Evolutionary conservation across 768 basidiomycete genomes (phyloP).

Genomic region (Collybia sp.): DNA sequence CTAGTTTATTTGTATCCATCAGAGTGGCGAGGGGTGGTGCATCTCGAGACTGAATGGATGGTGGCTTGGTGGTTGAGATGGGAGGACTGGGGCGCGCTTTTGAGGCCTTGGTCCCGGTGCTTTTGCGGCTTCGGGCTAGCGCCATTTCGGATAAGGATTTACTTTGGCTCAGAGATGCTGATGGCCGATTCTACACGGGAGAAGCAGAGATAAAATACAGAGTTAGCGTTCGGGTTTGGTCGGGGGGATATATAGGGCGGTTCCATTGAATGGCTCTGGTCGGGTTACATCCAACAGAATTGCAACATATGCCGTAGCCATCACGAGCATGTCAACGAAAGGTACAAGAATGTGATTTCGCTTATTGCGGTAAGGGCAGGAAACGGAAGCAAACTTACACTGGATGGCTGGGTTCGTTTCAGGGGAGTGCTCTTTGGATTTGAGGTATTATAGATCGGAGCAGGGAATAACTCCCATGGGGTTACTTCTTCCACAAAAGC

Average conservation of each 20-base stretch:
- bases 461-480: conserved; percentile 26
- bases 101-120: conserved; percentile 22
- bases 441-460: conserved; percentile 9
- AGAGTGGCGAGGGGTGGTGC: background rate
- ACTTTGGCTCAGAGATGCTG: conserved; percentile 18
- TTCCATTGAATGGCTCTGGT: too few relatives aligned
- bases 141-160: conserved; percentile 20
- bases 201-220: conserved; percentile 5
- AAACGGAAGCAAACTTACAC: conserved; percentile 12
- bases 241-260: conserved; percentile 5
- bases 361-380: conserved; percentile 7
- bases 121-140: conserved; percentile 26
- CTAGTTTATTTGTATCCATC: too few relatives aligned
- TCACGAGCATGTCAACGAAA: conserved; percentile 5
- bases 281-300: background rate
- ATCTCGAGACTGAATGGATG: background rate
- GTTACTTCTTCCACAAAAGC: conserved; percentile 23
- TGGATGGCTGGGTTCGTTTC: conserved; percentile 11
- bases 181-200: conserved; percentile 19
- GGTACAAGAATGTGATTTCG: background rate
- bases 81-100: conserved; percentile 14
- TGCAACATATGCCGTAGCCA: background rate
- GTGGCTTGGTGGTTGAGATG: conserved; percentile 6
- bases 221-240: conserved; percentile 9
- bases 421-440: conserved; percentile 1